Conservation (phyloP, 331 rosid species). For the Acacia concinna region DNA sequence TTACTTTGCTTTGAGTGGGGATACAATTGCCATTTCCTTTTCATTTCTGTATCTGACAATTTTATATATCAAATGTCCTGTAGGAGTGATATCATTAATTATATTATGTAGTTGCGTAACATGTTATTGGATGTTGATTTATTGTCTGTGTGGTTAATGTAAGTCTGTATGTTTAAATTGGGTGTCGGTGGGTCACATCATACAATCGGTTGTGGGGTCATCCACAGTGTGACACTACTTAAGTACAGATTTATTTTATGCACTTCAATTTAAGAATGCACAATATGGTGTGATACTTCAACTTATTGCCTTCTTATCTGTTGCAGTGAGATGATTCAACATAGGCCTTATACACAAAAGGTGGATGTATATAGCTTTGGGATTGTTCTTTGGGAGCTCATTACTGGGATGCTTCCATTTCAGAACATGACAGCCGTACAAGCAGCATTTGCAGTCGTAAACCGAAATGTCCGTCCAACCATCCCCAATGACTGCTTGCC, state of each 20-base stretch:
- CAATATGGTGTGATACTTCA: constrained; percentile 14
- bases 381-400: constrained; percentile 96
- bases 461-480: constrained; percentile 85
- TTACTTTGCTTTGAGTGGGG: constrained; percentile 10
- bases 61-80: background rate
- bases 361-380: constrained; percentile 99
- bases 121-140: constrained; percentile 12
- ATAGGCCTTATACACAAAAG: constrained; percentile 93
- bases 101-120: background rate
- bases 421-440: constrained; percentile 99
- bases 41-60: background rate
- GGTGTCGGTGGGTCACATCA: no score
- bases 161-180: constrained; percentile 13
- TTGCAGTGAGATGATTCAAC: constrained; percentile 98
- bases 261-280: background rate
- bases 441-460: constrained; percentile 99
- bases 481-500: constrained; percentile 88
- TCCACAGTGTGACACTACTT: background rate
- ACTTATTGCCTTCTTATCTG: constrained; percentile 27
- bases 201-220: background rate
- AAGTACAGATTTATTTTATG: background rate
- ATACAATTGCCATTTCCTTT: background rate
- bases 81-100: background rate
- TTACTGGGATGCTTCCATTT: constrained; percentile 96
- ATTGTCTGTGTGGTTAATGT: constrained; percentile 5